phyloP scores from a whole-genome alignment of 2,329 filamentous ascomycete species.

The Colletotrichum truncatum region DNA sequence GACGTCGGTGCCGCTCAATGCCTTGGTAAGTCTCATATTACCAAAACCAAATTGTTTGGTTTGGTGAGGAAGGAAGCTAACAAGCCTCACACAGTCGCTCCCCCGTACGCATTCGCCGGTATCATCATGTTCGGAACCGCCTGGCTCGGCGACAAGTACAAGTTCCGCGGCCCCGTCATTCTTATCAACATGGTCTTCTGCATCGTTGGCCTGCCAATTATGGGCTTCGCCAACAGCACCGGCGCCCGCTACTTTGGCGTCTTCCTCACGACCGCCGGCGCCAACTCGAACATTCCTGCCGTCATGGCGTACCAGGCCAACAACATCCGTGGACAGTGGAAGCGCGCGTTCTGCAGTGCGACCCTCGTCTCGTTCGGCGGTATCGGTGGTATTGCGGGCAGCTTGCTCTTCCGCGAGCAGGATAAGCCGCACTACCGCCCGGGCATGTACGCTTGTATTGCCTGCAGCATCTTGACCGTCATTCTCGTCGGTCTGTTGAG shows the following conservation, averaged over 20 bases:
- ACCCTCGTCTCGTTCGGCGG: constrained; percentile 81
- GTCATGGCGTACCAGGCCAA: constrained; percentile 85
- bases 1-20: constrained; percentile 71
- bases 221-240: constrained; percentile 70
- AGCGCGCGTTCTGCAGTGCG: constrained; percentile 81
- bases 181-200: constrained; percentile 71
- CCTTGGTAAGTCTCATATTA: constrained; percentile 46
- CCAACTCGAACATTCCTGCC: constrained; percentile 80
- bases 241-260: constrained; percentile 76
- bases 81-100: constrained; percentile 58
- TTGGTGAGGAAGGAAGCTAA: background rate
- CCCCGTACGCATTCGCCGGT: constrained; percentile 73
- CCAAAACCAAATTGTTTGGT: background rate
- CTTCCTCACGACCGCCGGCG: constrained; percentile 79
- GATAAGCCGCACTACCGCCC: constrained; percentile 64
- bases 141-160: constrained; percentile 74
- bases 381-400: constrained; percentile 80
- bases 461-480: constrained; percentile 56
- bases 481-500: constrained; percentile 53
- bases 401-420: constrained; percentile 73
- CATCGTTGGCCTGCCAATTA: constrained; percentile 76
- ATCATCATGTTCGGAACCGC: constrained; percentile 68
- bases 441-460: constrained; percentile 64
- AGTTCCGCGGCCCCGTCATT: constrained; percentile 72
- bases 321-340: constrained; percentile 90